Base-by-base conservation (phyloP, 2,329 filamentous ascomycete genomes). In the Botrytis hyacinthi region DNA sequence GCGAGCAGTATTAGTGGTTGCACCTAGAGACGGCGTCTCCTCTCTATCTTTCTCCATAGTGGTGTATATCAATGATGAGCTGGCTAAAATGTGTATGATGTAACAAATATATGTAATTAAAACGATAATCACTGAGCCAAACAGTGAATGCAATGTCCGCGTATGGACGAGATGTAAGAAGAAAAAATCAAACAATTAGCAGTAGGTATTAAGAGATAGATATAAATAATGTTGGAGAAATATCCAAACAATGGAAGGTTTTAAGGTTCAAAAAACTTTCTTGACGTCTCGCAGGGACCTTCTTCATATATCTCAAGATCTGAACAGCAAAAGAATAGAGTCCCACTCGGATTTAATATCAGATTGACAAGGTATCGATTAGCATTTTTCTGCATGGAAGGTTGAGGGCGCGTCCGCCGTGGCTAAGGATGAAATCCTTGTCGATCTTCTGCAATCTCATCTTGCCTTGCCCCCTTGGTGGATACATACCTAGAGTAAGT, bases 11-110 rank as follows among this genome's bases (percentile, higher is more conserved):
- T 67, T 67, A 26, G 70, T 72, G 40, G 61, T 67, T n/a, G 44
- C 12, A 22, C 61, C 22, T 44, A 67, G 44, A 29, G 70, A 72
- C 1, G 4, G 32, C 3, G 61, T 67, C 12, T 72, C 70, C 20
- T 67, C 70, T 62, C 5, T 59, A 16, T 72, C 70, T 72, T 57
- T 72, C 29, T 67, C 70, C 70, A 72, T 72, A 48, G 37, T 46
- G 44, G 14, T 26, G 70, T 70, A 26, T 20, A 18, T 35, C 51
- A 29, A 46, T 65, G n/a, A 40, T 40, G 26, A 42, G 59, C 48
- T 57, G 26, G 35, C 59, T 32, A 35, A 4, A n/a, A 22, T 42
- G 14, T 26, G n/a, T 42, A n/a, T 65, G 14, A 54, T 42, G 1
- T 18, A 18, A 29, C 26, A n/a, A 42, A 32, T 42, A 14, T 66